Evolutionary conservation across 306 rosid species (phyloP).

Genomic region (Boehmeria nivea): DNA sequence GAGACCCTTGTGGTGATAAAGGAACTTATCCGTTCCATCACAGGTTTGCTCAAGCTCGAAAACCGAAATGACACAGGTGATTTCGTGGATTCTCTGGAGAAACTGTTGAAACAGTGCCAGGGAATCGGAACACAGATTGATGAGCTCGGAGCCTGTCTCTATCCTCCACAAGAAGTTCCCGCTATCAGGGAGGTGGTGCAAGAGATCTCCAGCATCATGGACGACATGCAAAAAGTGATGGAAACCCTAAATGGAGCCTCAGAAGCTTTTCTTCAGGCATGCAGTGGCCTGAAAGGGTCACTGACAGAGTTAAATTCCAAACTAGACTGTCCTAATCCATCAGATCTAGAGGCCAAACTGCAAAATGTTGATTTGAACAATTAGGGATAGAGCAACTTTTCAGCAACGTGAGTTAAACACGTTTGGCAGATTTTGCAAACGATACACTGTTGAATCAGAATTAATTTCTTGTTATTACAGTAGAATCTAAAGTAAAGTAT

Average conservation of each 20-base stretch:
- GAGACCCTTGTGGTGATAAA: conserved; percentile 48
- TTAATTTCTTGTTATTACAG: too few relatives aligned
- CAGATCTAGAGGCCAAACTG: conserved; percentile 41
- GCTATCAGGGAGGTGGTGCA: conserved; percentile 38
- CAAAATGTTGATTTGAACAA: conserved; percentile 39
- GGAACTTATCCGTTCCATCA: conserved; percentile 73
- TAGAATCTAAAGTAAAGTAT: too few relatives aligned
- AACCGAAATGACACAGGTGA: conserved; percentile 38
- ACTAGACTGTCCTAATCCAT: conserved; percentile 19
- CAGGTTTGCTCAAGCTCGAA: conserved; percentile 64
- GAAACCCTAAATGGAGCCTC: conserved; percentile 43
- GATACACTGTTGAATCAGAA: too few relatives aligned
- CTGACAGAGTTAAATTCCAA: conserved; percentile 42
- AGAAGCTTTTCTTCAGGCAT: conserved; percentile 51
- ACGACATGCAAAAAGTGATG: conserved; percentile 43
- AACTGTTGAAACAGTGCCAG: conserved; percentile 56
- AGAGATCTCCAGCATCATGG: conserved; percentile 48
- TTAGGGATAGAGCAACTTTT: conserved; percentile 13
- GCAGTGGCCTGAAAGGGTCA: conserved; percentile 47
- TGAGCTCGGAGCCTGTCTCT: conserved; percentile 86
- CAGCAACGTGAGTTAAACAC: not conserved
- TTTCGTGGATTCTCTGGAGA: conserved; percentile 66
- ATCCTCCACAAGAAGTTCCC: conserved; percentile 81
- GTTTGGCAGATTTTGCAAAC: too few relatives aligned
- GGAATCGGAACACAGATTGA: conserved; percentile 66